A percentile compares a stretch with the other conserved stretches of the same genome.
Conservation (phyloP, 129 eudicot genomes). For the Saposhnikovia divaricata region DNA sequence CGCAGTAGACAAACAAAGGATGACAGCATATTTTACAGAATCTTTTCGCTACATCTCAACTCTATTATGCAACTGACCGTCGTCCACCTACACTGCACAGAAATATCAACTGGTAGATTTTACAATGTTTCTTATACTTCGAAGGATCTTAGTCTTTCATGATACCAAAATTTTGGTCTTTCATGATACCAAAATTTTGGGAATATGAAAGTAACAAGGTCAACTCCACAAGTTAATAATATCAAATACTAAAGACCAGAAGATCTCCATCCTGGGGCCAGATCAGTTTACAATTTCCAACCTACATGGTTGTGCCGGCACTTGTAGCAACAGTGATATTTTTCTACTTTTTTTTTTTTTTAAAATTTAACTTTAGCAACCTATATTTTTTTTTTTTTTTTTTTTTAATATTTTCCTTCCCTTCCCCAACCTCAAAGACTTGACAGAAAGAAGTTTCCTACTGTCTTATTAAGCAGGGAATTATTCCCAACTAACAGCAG, state of each 20-base stretch:
- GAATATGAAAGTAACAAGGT: neutral
- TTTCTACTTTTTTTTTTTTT: neutral
- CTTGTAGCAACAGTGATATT: neutral
- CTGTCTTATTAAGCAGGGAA: constrained; percentile 9
- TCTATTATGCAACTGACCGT: neutral
- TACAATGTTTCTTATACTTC: neutral
- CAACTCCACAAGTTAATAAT: neutral
- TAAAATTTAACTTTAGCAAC: neutral
- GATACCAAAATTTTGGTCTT: neutral
- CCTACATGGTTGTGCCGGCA: neutral
- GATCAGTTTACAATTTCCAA: neutral
- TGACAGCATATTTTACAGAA: neutral
- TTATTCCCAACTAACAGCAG: constrained; percentile 3
- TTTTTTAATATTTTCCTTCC: neutral
- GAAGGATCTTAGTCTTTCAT: neutral
- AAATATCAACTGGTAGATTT: neutral
- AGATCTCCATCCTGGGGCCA: neutral
- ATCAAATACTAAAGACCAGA: neutral
- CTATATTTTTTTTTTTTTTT: neutral
- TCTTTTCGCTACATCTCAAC: neutral
- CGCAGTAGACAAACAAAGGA: neutral
- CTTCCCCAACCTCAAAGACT: neutral
- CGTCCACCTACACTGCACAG: neutral
- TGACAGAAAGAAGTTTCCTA: constrained; percentile 5
- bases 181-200: neutral